phyloP scores from a whole-genome alignment of 768 basidiomycete species.

The Termitomyces sp. region DNA sequence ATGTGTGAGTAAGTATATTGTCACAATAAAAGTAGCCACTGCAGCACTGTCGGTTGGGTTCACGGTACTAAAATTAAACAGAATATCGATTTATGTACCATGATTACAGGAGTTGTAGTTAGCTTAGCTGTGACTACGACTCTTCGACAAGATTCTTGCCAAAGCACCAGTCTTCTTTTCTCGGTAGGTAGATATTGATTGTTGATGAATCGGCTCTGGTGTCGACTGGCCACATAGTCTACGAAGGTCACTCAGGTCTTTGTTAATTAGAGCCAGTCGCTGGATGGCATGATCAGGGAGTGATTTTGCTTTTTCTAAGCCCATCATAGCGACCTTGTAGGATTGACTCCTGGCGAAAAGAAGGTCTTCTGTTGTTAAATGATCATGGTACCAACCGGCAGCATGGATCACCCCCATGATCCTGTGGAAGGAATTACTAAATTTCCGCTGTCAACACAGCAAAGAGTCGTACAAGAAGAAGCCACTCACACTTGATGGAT shows the following conservation, averaged over 20 bases:
- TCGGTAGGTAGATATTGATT: not conserved
- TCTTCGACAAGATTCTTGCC: not conserved
- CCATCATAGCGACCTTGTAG: not conserved
- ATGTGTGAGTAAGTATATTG: too few species aligned
- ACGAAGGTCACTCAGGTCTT: not conserved
- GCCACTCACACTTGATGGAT: not conserved
- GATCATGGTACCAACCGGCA: not conserved
- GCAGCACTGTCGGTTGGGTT: too few species aligned
- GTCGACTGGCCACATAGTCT: not conserved
- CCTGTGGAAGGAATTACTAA: not conserved
- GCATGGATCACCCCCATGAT: not conserved
- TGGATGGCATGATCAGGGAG: not conserved
- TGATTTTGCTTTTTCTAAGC: not conserved
- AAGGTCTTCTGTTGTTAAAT: not conserved
- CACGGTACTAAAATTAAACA: too few species aligned
- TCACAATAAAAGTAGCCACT: too few species aligned
- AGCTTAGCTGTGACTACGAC: not conserved
- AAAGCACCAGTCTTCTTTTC: not conserved
- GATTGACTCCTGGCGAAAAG: not conserved
- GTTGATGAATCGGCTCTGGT: not conserved
- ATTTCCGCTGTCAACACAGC: not conserved
- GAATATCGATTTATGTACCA: too few species aligned
- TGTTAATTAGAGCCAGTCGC: not conserved
- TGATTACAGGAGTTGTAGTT: too few species aligned
- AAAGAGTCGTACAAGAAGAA: not conserved